Conservation (phyloP, 2,329 filamentous ascomycete genomes). For the Epichloe elymi region DNA sequence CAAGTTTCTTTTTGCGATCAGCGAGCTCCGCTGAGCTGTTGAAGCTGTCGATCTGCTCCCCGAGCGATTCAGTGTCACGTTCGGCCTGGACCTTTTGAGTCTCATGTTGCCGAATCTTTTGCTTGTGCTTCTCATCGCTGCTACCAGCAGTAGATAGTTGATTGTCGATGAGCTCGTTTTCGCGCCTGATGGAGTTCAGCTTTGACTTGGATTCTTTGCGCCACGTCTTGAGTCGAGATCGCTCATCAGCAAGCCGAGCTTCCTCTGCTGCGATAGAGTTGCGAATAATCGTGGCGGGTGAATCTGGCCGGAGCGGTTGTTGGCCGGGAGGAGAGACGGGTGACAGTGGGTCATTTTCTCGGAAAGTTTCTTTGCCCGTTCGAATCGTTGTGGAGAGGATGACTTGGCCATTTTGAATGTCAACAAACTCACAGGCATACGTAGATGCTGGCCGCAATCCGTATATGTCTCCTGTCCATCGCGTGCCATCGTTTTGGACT, state of each 20-base stretch:
- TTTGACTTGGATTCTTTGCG: slow-evolving; percentile 65
- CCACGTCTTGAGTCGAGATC: slow-evolving; percentile 52
- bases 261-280: slow-evolving; percentile 64
- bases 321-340: slow-evolving; percentile 30
- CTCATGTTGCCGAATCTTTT: slow-evolving; percentile 62
- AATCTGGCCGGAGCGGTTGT: slow-evolving; percentile 57
- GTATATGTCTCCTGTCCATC: slow-evolving; percentile 61
- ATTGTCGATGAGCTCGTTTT: slow-evolving; percentile 55
- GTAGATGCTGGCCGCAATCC: slow-evolving; percentile 58
- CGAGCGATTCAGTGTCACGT: slow-evolving; percentile 39
- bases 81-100: slow-evolving; percentile 57
- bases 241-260: slow-evolving; percentile 55
- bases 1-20: slow-evolving; percentile 40
- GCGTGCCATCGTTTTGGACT: slow-evolving; percentile 24
- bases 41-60: slow-evolving; percentile 47
- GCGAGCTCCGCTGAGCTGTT: slow-evolving; percentile 51
- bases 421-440: slow-evolving; percentile 68
- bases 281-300: slow-evolving; percentile 62
- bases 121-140: slow-evolving; percentile 61
- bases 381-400: slow-evolving; percentile 61
- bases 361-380: slow-evolving; percentile 38
- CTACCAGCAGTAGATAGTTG: slow-evolving; percentile 57
- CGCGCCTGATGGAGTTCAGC: slow-evolving; percentile 54
- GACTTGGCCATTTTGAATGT: slow-evolving; percentile 49
- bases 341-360: slow-evolving; percentile 17